A percentile compares a stretch with the other conserved stretches of the same genome.
These are phyloP conservation scores for Penicillium samsonianum DNA, from an alignment of 495 filamentous ascomycete genomes.

Conservation along the genomic window DNA sequence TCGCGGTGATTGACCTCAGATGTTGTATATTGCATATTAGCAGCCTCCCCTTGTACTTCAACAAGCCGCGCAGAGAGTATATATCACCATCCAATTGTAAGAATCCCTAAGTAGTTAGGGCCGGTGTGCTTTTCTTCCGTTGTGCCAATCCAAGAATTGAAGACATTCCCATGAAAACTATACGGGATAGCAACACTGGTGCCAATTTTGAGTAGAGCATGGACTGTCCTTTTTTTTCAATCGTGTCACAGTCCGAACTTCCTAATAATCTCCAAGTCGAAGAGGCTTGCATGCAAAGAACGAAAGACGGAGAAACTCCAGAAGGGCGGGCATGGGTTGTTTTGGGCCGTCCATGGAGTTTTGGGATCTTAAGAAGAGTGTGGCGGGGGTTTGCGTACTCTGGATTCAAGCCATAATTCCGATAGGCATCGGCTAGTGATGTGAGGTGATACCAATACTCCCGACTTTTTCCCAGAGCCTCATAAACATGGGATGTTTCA, in stretches of 20 bases:
- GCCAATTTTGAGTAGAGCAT: slow-evolving; percentile 10
- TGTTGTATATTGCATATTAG: slow-evolving; percentile 4
- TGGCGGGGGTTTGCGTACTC: slow-evolving; percentile 13
- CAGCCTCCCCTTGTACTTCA: slow-evolving; percentile 6
- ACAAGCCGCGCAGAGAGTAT: slow-evolving; percentile 12
- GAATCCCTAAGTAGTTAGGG: not conserved
- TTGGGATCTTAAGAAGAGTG: slow-evolving; percentile 15
- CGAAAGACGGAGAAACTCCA: slow-evolving; percentile 5
- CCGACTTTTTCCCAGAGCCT: slow-evolving; percentile 15
- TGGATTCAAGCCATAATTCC: slow-evolving; percentile 6
- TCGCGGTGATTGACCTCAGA: not conserved
- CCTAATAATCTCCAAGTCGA: slow-evolving; percentile 13
- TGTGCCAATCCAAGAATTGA: slow-evolving; percentile 11
- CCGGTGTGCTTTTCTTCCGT: not conserved
- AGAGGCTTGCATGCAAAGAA: slow-evolving; percentile 12
- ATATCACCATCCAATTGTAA: slow-evolving; percentile 8
- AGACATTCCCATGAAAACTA: slow-evolving; percentile 11
- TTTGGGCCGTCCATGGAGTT: slow-evolving; percentile 11
- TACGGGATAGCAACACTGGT: slow-evolving; percentile 5
- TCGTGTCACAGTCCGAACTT: slow-evolving; percentile 11
- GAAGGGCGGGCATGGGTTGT: not conserved
- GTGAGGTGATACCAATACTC: slow-evolving; percentile 13
- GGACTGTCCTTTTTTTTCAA: slow-evolving; percentile 5
- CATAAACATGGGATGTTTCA: slow-evolving; percentile 6
- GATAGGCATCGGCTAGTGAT: slow-evolving; percentile 7